These are phyloP conservation scores for Hypoxylon sp. DNA, from an alignment of 2,329 filamentous ascomycete genomes.

Conservation along the genomic window DNA sequence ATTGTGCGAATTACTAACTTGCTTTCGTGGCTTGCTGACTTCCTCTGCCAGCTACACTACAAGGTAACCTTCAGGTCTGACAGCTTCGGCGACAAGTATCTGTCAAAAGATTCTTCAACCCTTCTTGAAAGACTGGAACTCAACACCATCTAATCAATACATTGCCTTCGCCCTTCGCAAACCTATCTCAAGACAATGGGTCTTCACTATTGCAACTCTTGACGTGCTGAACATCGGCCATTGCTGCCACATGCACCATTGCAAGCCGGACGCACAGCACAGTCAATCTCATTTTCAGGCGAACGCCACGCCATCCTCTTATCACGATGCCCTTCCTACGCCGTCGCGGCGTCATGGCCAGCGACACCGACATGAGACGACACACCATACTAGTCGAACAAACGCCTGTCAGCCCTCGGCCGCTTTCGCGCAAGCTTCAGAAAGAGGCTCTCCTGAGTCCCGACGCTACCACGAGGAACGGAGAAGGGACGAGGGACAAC, in stretches of 20 bases:
- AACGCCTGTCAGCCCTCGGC: constrained; percentile 34
- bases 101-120: not conserved
- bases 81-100: constrained; percentile 22
- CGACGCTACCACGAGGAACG: constrained; percentile 34
- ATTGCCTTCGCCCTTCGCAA: constrained; percentile 20
- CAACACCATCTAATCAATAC: constrained; percentile 11
- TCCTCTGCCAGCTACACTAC: constrained; percentile 14
- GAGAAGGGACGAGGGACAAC: constrained; percentile 21
- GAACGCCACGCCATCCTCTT: constrained; percentile 31
- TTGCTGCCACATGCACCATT: constrained; percentile 31
- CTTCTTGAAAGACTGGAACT: constrained; percentile 1
- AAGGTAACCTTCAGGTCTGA: constrained; percentile 13
- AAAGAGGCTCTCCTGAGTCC: constrained; percentile 43
- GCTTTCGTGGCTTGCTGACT: constrained; percentile 23
- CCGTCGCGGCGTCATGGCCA: constrained; percentile 71
- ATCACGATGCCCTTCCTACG: constrained; percentile 70
- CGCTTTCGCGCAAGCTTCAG: constrained; percentile 40
- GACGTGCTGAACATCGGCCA: constrained; percentile 49
- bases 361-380: constrained; percentile 70
- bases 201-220: constrained; percentile 45
- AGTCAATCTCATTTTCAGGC: constrained; percentile 33
- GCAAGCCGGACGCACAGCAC: constrained; percentile 32
- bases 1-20: constrained; percentile 7
- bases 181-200: constrained; percentile 47
- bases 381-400: constrained; percentile 59